Conservation (phyloP, 768 basidiomycete genomes). For the Leccinum pellstonianum region DNA sequence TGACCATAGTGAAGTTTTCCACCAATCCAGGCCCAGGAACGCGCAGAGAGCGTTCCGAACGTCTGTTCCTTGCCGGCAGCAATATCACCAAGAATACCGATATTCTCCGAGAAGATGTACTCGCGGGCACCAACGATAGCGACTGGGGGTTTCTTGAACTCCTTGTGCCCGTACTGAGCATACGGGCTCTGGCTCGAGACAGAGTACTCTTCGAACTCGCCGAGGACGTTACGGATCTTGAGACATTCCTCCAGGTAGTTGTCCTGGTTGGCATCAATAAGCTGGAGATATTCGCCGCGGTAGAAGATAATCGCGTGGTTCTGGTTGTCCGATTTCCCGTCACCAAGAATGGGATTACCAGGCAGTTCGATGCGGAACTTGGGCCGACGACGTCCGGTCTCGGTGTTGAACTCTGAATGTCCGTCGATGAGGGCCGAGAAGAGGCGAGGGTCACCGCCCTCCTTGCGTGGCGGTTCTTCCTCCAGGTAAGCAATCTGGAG, state of each 20-base stretch:
- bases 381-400: slow-evolving; percentile 84
- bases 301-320: slow-evolving; percentile 99
- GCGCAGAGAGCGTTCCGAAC: slow-evolving; percentile 95
- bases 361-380: slow-evolving; percentile 99
- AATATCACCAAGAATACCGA: slow-evolving; percentile 96
- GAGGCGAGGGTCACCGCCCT: slow-evolving; percentile 91
- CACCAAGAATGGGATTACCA: slow-evolving; percentile 98
- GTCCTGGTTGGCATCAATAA: slow-evolving; percentile 99
- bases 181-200: slow-evolving; percentile 90
- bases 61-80: slow-evolving; percentile 99
- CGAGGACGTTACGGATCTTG: slow-evolving; percentile 97
- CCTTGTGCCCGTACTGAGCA: slow-evolving; percentile 83
- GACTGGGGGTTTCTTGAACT: slow-evolving; percentile 85
- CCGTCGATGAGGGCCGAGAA: slow-evolving; percentile 98
- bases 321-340: slow-evolving; percentile 99
- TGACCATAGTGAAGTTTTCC: slow-evolving; percentile 99
- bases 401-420: slow-evolving; percentile 91
- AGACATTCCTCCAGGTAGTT: slow-evolving; percentile 99
- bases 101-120: slow-evolving; percentile 99
- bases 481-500: slow-evolving; percentile 98
- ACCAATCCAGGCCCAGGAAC: slow-evolving; percentile 95
- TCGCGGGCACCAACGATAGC: slow-evolving; percentile 98
- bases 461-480: slow-evolving; percentile 90
- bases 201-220: slow-evolving; percentile 93
- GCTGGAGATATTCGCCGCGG: slow-evolving; percentile 97